Percentiles rank a stretch among this genome's conserved stretches.
These are phyloP conservation scores for Flaveria floridana DNA, from an alignment of 140 eudicot genomes.

Conservation along the genomic window DNA sequence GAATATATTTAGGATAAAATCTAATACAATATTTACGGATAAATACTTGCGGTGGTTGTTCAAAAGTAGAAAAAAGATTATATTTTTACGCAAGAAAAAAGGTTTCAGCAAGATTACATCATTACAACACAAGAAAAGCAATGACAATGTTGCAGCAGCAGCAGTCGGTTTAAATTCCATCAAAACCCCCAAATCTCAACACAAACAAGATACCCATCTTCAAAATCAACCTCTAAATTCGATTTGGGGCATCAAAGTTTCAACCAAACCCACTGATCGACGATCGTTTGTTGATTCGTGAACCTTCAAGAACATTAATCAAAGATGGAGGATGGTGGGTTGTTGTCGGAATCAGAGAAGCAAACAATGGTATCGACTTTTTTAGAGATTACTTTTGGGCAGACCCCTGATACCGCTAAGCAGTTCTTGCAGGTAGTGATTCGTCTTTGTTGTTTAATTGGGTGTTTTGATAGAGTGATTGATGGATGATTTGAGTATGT, in stretches of 20 bases:
- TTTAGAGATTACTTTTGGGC: slow-evolving; percentile 85
- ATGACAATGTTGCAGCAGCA: slow-evolving; percentile 9
- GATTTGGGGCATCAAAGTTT: background rate
- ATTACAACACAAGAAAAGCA: slow-evolving; percentile 7
- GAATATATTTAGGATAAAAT: background rate
- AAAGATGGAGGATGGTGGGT: slow-evolving; percentile 43
- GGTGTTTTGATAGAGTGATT: background rate
- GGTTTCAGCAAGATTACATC: slow-evolving; percentile 8
- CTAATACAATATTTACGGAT: background rate
- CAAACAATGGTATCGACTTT: slow-evolving; percentile 60
- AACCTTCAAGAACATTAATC: slow-evolving; percentile 19
- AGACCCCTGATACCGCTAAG: slow-evolving; percentile 62
- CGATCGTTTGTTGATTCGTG: background rate
- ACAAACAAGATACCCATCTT: background rate
- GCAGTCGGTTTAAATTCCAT: slow-evolving; percentile 17
- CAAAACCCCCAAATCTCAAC: slow-evolving; percentile 11
- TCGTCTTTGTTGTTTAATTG: background rate
- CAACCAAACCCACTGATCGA: background rate
- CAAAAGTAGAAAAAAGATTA: background rate
- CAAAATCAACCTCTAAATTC: background rate
- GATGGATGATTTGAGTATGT: no score
- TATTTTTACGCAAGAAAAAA: background rate
- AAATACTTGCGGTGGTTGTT: background rate
- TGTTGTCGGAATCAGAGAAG: slow-evolving; percentile 47
- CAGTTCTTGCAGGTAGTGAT: slow-evolving; percentile 70